phyloP scores from a whole-genome alignment of 129 eudicot genomes.

The Apium graveolens region DNA sequence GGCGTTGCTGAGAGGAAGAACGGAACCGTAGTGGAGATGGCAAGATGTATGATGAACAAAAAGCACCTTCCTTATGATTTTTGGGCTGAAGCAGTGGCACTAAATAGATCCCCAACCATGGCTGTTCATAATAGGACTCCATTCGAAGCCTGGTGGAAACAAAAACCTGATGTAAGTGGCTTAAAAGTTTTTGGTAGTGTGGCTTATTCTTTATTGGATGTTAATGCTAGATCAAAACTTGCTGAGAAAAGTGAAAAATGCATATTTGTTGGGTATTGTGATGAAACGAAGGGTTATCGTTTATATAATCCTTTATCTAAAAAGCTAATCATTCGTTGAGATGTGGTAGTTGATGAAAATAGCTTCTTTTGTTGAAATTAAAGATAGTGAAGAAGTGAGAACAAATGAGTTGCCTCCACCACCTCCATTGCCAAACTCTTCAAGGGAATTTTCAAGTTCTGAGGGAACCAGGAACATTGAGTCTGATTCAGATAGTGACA shows the following conservation, averaged over 20 bases:
- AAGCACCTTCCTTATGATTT: neutral
- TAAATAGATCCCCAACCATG: conserved; percentile 1
- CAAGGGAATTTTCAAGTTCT: no score
- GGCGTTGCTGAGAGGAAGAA: conserved; percentile 2
- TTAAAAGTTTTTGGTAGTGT: neutral
- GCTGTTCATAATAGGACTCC: neutral
- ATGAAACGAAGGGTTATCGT: neutral
- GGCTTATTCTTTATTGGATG: no score
- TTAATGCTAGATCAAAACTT: neutral
- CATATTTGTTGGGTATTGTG: neutral
- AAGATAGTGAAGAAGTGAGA: no score
- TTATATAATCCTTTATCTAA: neutral
- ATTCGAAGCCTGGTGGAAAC: neutral
- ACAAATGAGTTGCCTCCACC: no score
- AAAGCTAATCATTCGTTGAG: neutral
- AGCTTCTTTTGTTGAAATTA: no score
- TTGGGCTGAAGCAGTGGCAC: conserved; percentile 10
- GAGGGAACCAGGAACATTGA: no score
- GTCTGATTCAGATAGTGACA: no score
- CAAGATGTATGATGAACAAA: conserved; percentile 2
- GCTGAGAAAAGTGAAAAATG: conserved; percentile 6
- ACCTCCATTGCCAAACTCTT: no score
- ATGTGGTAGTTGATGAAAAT: neutral
- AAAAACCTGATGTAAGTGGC: neutral
- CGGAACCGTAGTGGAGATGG: neutral